Percentiles rank a stretch among this genome's conserved stretches.
Conservation (phyloP, 2,329 filamentous ascomycete species). For the Aspergillus glaucus region DNA sequence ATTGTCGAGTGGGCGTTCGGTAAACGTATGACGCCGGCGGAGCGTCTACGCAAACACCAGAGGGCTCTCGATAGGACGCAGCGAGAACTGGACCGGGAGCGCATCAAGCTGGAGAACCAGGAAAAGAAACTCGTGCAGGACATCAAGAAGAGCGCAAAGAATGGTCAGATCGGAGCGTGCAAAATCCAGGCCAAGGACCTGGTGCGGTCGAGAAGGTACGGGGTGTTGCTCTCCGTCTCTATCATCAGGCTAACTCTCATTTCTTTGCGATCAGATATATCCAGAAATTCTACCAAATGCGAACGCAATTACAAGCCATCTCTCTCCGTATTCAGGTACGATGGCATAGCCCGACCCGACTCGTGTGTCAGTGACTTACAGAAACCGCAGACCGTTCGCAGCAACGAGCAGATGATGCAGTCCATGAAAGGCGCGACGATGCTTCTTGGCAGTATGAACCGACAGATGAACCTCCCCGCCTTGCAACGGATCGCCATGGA, state of each 20-base stretch:
- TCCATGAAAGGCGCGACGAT: constrained; percentile 97
- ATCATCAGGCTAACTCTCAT: not conserved
- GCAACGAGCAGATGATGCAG: constrained; percentile 99
- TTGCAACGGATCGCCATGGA: constrained; percentile 97
- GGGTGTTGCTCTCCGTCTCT: not conserved
- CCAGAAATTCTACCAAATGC: constrained; percentile 98
- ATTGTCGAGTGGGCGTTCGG: constrained; percentile 99
- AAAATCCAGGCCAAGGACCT: constrained; percentile 98
- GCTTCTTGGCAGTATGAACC: constrained; percentile 93
- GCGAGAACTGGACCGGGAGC: constrained; percentile 87
- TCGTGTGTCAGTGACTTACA: constrained; percentile 4
- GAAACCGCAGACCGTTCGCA: constrained; percentile 71
- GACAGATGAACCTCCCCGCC: constrained; percentile 92
- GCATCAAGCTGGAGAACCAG: constrained; percentile 94
- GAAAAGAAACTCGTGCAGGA: constrained; percentile 95
- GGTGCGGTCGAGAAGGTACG: constrained; percentile 75
- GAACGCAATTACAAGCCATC: constrained; percentile 93
- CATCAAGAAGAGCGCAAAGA: constrained; percentile 98
- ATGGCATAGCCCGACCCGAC: not conserved
- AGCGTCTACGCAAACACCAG: constrained; percentile 65
- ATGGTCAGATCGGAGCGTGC: constrained; percentile 95
- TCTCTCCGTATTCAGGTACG: constrained; percentile 84
- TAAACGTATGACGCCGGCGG: constrained; percentile 94
- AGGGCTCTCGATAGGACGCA: constrained; percentile 95
- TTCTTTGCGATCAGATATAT: constrained; percentile 61